Percentiles rank a stretch among this genome's conserved stretches.
Evolutionary conservation across 805 yeast genomes (phyloP).

Genomic region (Yamadazyma insecticola): DNA sequence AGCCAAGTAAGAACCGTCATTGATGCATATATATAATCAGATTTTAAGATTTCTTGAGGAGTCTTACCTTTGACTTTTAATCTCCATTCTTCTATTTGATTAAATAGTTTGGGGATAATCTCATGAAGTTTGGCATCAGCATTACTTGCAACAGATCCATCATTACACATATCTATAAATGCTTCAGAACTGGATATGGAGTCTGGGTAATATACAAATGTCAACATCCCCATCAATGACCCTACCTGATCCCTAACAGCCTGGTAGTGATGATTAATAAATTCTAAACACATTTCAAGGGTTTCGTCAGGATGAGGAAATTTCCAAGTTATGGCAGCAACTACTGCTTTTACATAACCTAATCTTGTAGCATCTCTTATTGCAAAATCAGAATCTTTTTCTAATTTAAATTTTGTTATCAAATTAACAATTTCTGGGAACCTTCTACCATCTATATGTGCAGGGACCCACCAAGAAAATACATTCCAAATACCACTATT

Average conservation of each 20-base stretch:
- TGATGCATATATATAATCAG: slow-evolving; percentile 59
- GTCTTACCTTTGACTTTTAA: slow-evolving; percentile 28
- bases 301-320: slow-evolving; percentile 46
- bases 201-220: slow-evolving; percentile 39
- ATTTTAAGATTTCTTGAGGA: slow-evolving; percentile 54
- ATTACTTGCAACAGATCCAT: slow-evolving; percentile 15
- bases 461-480: slow-evolving; percentile 68
- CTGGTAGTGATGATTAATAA: slow-evolving; percentile 64
- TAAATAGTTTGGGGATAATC: slow-evolving; percentile 41
- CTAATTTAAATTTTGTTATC: slow-evolving; percentile 45
- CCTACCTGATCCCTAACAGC: slow-evolving; percentile 70
- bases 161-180: slow-evolving; percentile 37
- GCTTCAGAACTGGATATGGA: slow-evolving; percentile 33
- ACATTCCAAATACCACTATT: slow-evolving; percentile 70
- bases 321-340: slow-evolving; percentile 51
- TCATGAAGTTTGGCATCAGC: slow-evolving; percentile 4
- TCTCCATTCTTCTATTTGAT: slow-evolving; percentile 39
- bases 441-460: slow-evolving; percentile 64
- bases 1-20: slow-evolving; percentile 65
- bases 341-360: slow-evolving; percentile 46
- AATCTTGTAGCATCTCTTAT: slow-evolving; percentile 61
- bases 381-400: slow-evolving; percentile 54
- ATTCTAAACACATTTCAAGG: slow-evolving; percentile 38
- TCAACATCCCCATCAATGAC: slow-evolving; percentile 46
- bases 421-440: slow-evolving; percentile 46